These are phyloP conservation scores for Arthrocladium fulminans DNA, from an alignment of 2,329 filamentous ascomycete species.

Conservation along the genomic window DNA sequence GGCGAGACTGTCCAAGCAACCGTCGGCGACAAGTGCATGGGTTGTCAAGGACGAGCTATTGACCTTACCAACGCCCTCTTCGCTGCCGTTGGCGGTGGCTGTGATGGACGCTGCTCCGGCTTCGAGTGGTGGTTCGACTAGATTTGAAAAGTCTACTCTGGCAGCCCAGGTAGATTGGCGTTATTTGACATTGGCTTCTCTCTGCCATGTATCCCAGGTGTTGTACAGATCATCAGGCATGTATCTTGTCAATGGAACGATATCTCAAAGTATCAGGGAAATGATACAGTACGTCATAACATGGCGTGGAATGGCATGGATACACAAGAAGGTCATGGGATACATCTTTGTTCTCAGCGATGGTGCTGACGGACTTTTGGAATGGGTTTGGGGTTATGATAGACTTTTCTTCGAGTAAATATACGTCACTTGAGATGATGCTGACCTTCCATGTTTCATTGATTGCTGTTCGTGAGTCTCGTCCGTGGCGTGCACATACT, in stretches of 20 bases:
- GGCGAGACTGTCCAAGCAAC: conserved; percentile 51
- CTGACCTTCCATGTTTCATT: no score
- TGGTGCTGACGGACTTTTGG: background rate
- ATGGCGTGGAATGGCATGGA: background rate
- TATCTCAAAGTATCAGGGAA: background rate
- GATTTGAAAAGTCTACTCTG: background rate
- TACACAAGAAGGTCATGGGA: background rate
- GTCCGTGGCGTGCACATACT: no score
- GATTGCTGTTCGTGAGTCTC: no score
- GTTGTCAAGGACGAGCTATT: conserved; percentile 42
- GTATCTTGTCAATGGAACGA: background rate
- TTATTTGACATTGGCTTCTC: background rate
- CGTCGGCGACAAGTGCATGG: conserved; percentile 68
- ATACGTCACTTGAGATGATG: no score
- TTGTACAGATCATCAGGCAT: background rate
- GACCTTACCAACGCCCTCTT: conserved; percentile 30
- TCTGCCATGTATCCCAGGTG: background rate
- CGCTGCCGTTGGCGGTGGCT: conserved; percentile 27
- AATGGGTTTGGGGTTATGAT: no score
- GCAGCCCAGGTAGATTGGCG: background rate
- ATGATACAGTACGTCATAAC: background rate
- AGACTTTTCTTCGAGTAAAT: background rate
- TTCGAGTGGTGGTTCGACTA: conserved; percentile 36
- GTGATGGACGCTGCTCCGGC: conserved; percentile 33
- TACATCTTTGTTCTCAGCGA: no score